Percentiles rank a stretch among this genome's conserved stretches.
These are phyloP conservation scores for Aspergillus terreus DNA, from an alignment of 2,329 filamentous ascomycete species.

Conservation along the genomic window DNA sequence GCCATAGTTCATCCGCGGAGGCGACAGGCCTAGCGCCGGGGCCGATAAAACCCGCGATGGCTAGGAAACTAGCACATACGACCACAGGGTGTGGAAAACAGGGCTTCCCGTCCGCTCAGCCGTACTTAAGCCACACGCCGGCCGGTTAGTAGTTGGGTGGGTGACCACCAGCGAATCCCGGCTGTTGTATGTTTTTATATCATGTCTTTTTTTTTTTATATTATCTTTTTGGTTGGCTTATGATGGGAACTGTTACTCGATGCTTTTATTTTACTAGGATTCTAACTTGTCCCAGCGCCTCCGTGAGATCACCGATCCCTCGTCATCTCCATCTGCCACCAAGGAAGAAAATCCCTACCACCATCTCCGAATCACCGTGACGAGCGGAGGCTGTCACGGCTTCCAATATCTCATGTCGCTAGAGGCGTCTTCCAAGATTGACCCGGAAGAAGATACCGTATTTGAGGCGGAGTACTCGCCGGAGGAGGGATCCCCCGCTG, in stretches of 20 bases:
- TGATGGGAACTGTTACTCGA: not conserved
- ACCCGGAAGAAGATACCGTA: conserved; percentile 77
- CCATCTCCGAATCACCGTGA: conserved; percentile 85
- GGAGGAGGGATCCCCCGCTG: conserved; percentile 27
- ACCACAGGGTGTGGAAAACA: conserved; percentile 46
- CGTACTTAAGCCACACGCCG: conserved; percentile 46
- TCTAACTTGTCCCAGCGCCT: conserved; percentile 53
- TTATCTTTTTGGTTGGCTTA: conserved; percentile 5
- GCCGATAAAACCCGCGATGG: conserved; percentile 14
- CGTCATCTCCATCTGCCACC: conserved; percentile 35
- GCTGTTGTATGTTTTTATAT: conserved; percentile 41
- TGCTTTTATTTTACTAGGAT: not conserved
- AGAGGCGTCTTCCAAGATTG: conserved; percentile 54
- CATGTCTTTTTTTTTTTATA: conserved; percentile 15
- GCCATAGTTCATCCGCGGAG: not conserved
- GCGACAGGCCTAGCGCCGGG: not conserved
- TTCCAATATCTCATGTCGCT: conserved; percentile 97
- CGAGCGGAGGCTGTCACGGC: conserved; percentile 92
- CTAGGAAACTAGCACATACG: conserved; percentile 32
- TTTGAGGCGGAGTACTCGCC: conserved; percentile 61
- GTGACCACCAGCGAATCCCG: conserved; percentile 46
- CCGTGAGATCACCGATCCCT: conserved; percentile 63
- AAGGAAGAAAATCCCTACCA: conserved; percentile 65
- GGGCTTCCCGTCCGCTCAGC: conserved; percentile 47
- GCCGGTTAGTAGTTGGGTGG: conserved; percentile 46